Evolutionary conservation across 192 early-diverging fungal genomes (phyloP), one percentile per base, ranked within the genome.

Genomic region (Rhizophagus prolifer): DNA sequence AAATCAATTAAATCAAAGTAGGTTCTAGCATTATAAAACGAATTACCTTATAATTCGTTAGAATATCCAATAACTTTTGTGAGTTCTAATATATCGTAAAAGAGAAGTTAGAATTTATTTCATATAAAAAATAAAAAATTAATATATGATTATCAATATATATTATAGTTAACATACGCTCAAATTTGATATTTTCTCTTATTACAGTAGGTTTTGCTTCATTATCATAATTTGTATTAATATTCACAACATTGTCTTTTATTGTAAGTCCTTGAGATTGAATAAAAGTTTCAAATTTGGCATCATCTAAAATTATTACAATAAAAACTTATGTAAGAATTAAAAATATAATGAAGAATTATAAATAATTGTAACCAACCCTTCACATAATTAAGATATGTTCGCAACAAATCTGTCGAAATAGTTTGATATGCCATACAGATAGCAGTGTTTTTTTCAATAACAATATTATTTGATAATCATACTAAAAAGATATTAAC

Each of bases 171-270:
- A 38, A 66, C 83, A n/a, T 80, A 84, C 83, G 91, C 77, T 94
- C 95, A 86, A 96, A 96, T 80, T 91, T 92, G 81, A 98, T 91
- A 80, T 86, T 92, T 80, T 98, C 96, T 81, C 88, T 91, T 70
- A 96, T 92, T 34, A 96, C 91, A 7, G 89, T 90, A 12, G 92
- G 89, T 88, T 93, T 94, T 70, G 91, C 91, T 80, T 94, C 88
- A 81, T 95, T 97, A 80, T 94, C 92, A 78, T 87, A 88, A 81
- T 92, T 93, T 31, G 91, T 81, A 13, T 95, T 95, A 77, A 96
- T 89, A 50, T 86, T 77, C 8, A 94, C 89, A 25, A 94, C 78
- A 26, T 85, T 84, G 30, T 76, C 81, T 67, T 67, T 67, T n/a
- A n/a, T 67, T 21, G 13, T 34, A 67, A 67, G 65, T 30, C 16